Percentiles rank a stretch among this genome's conserved stretches.
Evolutionary conservation across 768 basidiomycete genomes (phyloP).

Genomic region (Leccinum fibrillosum): DNA sequence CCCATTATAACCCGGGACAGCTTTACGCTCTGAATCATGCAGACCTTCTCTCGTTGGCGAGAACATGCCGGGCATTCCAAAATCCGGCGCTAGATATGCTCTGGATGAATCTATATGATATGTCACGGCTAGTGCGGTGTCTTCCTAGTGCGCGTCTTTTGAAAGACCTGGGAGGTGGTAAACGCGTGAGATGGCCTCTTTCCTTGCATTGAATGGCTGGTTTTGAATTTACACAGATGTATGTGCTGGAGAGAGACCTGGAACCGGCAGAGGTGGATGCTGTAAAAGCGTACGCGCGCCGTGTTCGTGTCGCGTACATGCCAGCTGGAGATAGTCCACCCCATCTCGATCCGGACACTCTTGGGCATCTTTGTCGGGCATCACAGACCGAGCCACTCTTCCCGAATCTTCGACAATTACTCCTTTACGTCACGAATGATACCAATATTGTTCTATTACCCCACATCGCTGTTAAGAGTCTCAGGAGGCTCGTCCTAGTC

Average conservation of each 20-base stretch:
- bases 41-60: neutral
- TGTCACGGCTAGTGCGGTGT: neutral
- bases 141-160: neutral
- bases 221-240: neutral
- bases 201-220: too few relatives aligned
- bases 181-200: too few relatives aligned
- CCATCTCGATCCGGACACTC: neutral
- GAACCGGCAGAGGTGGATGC: neutral
- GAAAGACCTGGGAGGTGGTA: too few relatives aligned
- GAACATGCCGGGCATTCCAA: neutral
- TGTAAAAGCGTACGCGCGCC: neutral
- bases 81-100: neutral
- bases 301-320: neutral
- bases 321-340: too few relatives aligned
- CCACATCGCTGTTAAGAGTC: too few relatives aligned
- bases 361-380: neutral
- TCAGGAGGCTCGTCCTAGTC: too few relatives aligned
- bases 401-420: neutral
- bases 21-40: too few relatives aligned
- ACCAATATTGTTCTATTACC: too few relatives aligned
- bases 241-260: neutral
- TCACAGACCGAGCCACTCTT: neutral
- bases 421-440: neutral
- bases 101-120: neutral
- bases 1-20: neutral